A percentile compares a stretch with the other conserved stretches of the same genome.
phyloP scores from a whole-genome alignment of 805 yeast genomes.

The Schwanniomyces vanrijiae region DNA sequence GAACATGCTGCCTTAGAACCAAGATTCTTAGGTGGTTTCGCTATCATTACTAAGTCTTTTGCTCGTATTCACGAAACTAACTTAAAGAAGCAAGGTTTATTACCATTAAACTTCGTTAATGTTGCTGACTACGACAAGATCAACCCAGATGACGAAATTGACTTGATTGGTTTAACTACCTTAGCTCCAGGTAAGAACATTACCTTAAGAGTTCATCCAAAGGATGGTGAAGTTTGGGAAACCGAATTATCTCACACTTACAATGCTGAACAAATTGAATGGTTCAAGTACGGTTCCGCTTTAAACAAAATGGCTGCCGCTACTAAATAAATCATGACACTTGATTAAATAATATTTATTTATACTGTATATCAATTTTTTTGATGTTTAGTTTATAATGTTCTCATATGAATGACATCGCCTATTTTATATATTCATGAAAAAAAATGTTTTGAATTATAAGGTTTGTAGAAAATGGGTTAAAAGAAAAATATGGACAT shows the following conservation, averaged over 20 bases:
- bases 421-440: neutral
- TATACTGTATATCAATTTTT: conserved; percentile 1
- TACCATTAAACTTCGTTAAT: conserved; percentile 92
- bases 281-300: conserved; percentile 99
- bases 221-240: conserved; percentile 82
- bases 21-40: conserved; percentile 97
- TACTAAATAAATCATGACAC: neutral
- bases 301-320: conserved; percentile 84
- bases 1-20: conserved; percentile 99
- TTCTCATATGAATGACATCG: neutral
- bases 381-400: neutral
- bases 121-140: conserved; percentile 92
- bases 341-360: neutral
- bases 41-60: conserved; percentile 95
- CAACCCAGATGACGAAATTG: conserved; percentile 86
- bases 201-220: conserved; percentile 70
- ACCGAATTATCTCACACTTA: conserved; percentile 93
- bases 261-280: conserved; percentile 94
- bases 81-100: conserved; percentile 98
- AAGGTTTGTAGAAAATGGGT: neutral
- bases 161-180: conserved; percentile 77
- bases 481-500: too few relatives aligned
- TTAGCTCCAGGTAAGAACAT: conserved; percentile 93
- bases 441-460: neutral
- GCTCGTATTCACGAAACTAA: conserved; percentile 99